Conservation (phyloP, 352 stramenopile genomes). For the Globisporangium nodosum region DNA sequence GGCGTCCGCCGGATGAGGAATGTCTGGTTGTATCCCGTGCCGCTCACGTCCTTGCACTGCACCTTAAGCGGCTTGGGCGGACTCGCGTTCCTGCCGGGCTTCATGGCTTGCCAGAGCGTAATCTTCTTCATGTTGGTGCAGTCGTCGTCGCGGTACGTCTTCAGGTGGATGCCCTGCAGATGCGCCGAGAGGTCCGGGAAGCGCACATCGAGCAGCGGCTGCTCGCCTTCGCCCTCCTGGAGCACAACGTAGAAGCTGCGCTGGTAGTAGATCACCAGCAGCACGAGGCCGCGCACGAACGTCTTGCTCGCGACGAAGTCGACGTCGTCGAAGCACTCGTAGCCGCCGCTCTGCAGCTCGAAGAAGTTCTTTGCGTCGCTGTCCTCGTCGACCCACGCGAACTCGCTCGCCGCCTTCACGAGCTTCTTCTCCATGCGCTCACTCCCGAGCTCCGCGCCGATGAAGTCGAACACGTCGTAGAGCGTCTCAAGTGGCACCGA, state of each 20-base stretch:
- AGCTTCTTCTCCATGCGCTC: conserved; percentile 83
- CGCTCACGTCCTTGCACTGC: conserved; percentile 80
- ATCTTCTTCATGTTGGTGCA: conserved; percentile 90
- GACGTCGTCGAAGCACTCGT: conserved; percentile 80
- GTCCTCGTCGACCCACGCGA: conserved; percentile 90
- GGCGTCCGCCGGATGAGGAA: conserved; percentile 77
- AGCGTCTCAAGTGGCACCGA: conserved; percentile 64
- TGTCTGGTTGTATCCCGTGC: conserved; percentile 77
- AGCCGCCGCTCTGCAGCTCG: conserved; percentile 88
- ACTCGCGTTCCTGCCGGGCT: conserved; percentile 46
- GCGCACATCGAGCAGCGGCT: conserved; percentile 92
- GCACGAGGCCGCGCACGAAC: conserved; percentile 75
- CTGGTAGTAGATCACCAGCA: conserved; percentile 82
- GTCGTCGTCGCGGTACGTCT: conserved; percentile 71
- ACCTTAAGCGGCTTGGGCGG: conserved; percentile 76
- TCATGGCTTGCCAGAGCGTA: conserved; percentile 86
- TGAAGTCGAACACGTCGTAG: conserved; percentile 82
- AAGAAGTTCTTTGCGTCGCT: conserved; percentile 84
- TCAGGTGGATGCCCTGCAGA: conserved; percentile 86
- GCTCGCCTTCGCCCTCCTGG: conserved; percentile 84
- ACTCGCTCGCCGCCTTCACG: conserved; percentile 74
- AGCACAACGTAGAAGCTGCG: conserved; percentile 91
- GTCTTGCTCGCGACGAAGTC: conserved; percentile 87
- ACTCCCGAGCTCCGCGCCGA: conserved; percentile 79
- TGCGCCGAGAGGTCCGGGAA: conserved; percentile 90